Conservation (phyloP, 2,329 filamentous ascomycete genomes). For the Emergomyces africanus region DNA sequence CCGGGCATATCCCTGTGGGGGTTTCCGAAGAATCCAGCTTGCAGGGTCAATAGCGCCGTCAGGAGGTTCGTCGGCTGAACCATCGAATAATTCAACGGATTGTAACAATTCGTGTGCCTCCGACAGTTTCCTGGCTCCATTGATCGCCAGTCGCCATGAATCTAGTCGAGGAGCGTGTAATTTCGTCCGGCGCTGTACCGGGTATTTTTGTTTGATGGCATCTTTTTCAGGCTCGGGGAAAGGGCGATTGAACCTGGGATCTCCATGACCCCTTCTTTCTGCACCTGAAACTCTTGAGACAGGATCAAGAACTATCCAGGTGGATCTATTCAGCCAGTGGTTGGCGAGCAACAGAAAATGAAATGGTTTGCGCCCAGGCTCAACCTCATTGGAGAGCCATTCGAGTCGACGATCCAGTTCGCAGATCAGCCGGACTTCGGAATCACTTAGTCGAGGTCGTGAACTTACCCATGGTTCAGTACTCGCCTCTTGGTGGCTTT, state of each 20-base stretch:
- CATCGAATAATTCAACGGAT: conserved; percentile 21
- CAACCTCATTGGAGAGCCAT: conserved; percentile 27
- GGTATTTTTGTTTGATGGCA: conserved; percentile 18
- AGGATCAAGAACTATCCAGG: conserved; percentile 29
- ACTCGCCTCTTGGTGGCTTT: background rate
- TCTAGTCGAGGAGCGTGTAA: conserved; percentile 21
- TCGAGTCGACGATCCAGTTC: conserved; percentile 24
- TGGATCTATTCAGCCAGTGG: conserved; percentile 30
- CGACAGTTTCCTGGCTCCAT: conserved; percentile 19
- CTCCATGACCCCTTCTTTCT: conserved; percentile 21
- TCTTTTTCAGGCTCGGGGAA: conserved; percentile 14
- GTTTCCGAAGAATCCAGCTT: conserved; percentile 28
- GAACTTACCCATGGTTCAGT: background rate
- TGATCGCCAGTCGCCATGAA: conserved; percentile 29
- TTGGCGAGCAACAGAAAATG: conserved; percentile 29
- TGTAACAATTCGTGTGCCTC: conserved; percentile 20
- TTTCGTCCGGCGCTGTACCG: conserved; percentile 9
- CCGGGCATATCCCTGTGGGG: conserved; percentile 26
- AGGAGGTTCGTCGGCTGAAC: conserved; percentile 25
- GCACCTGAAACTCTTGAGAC: conserved; percentile 23
- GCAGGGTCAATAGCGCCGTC: conserved; percentile 28
- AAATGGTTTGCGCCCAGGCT: conserved; percentile 27
- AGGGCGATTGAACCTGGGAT: conserved; percentile 24
- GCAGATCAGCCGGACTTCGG: conserved; percentile 25
- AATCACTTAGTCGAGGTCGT: conserved; percentile 17